phyloP scores from a whole-genome alignment of 2,329 filamentous ascomycete genomes.

The Lachnellula occidentalis region DNA sequence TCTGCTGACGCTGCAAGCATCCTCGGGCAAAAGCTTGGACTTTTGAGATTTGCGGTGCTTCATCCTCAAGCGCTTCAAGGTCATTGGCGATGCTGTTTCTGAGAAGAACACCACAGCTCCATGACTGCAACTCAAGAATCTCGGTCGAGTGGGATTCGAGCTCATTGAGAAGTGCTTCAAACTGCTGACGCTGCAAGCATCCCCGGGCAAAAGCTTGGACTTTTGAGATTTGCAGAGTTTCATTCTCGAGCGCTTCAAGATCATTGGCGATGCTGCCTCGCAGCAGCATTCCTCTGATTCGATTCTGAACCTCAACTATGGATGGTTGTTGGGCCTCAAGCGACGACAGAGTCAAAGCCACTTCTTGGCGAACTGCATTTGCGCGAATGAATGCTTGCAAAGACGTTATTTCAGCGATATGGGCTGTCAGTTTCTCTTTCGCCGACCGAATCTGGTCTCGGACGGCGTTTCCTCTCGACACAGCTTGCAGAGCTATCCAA shows the following conservation, averaged over 20 bases:
- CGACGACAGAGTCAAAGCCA: slow-evolving; percentile 43
- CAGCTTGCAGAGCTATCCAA: slow-evolving; percentile 44
- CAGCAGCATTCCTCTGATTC: slow-evolving; percentile 56
- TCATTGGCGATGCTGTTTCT: slow-evolving; percentile 62
- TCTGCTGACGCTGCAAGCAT: slow-evolving; percentile 55
- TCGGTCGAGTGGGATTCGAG: slow-evolving; percentile 64
- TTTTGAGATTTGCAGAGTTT: slow-evolving; percentile 50
- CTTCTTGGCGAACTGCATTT: slow-evolving; percentile 46
- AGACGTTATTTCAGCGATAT: slow-evolving; percentile 31
- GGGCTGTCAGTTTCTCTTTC: slow-evolving; percentile 49
- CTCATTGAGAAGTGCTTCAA: slow-evolving; percentile 59
- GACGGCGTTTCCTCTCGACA: slow-evolving; percentile 39
- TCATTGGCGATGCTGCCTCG: slow-evolving; percentile 46
- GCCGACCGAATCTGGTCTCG: slow-evolving; percentile 41
- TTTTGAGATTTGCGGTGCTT: slow-evolving; percentile 50
- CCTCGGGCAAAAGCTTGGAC: slow-evolving; percentile 66
- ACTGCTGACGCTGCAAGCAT: slow-evolving; percentile 55
- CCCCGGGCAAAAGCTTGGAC: slow-evolving; percentile 66
- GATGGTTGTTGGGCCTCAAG: slow-evolving; percentile 42
- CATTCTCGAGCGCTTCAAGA: slow-evolving; percentile 49
- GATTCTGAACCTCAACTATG: slow-evolving; percentile 50
- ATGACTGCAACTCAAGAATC: slow-evolving; percentile 66
- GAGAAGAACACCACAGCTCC: slow-evolving; percentile 73
- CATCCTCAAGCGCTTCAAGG: slow-evolving; percentile 49
- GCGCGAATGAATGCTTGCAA: slow-evolving; percentile 41